phyloP scores from a whole-genome alignment of 345 rosid species.

The Turritis glabra region DNA sequence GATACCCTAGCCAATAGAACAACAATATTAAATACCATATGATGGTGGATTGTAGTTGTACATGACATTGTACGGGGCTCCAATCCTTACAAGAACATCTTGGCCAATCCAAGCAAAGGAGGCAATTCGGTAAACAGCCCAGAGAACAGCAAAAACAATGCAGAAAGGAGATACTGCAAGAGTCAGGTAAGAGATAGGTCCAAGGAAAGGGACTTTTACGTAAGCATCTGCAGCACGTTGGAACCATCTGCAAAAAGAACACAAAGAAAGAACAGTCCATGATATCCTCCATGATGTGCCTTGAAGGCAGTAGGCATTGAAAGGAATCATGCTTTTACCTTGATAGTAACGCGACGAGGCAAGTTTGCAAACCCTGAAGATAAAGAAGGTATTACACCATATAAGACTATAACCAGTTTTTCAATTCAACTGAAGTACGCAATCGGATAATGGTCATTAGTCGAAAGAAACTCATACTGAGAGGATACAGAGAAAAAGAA shows the following conservation, averaged over 20 bases:
- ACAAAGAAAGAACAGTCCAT: neutral
- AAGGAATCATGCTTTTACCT: constrained; percentile 51
- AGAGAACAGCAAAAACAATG: constrained; percentile 78
- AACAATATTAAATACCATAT: constrained; percentile 12
- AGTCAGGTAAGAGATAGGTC: constrained; percentile 83
- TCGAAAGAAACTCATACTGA: neutral
- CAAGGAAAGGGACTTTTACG: constrained; percentile 82
- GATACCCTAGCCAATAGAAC: constrained; percentile 67
- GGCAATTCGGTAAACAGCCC: constrained; percentile 72
- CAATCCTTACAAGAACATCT: constrained; percentile 83
- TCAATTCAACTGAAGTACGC: neutral
- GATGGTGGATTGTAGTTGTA: neutral
- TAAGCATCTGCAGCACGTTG: constrained; percentile 60
- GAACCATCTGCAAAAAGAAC: constrained; percentile 69
- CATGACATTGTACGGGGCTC: constrained; percentile 5
- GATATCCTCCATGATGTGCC: constrained; percentile 2
- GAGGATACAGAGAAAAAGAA: neutral
- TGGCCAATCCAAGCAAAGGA: constrained; percentile 97
- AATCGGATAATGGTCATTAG: neutral
- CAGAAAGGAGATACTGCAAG: constrained; percentile 93
- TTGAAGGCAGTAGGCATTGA: constrained; percentile 9
- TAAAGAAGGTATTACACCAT: constrained; percentile 27
- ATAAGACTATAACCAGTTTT: constrained; percentile 11
- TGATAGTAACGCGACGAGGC: constrained; percentile 81
- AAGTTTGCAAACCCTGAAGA: constrained; percentile 96